These are phyloP conservation scores for Crepidotus variabilis DNA, from an alignment of 768 basidiomycete species.

Conservation along the genomic window DNA sequence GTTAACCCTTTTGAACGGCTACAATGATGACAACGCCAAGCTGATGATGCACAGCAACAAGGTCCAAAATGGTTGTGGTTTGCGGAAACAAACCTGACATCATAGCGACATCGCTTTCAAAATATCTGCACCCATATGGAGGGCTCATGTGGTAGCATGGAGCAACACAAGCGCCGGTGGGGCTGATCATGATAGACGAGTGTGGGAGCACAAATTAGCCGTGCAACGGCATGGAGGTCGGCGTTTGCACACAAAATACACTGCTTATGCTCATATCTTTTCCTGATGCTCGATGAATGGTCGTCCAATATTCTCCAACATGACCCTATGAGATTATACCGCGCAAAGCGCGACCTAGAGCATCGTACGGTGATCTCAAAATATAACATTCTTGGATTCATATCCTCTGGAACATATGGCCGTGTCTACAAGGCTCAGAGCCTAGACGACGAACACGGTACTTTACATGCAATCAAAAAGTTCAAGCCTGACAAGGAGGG, in stretches of 20 bases:
- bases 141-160: no score
- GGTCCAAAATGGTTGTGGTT: no score
- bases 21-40: no score
- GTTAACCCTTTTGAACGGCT: not conserved
- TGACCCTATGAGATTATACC: constrained; percentile 87
- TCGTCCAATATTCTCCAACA: constrained; percentile 41
- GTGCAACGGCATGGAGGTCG: no score
- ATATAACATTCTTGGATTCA: constrained; percentile 93
- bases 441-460: constrained; percentile 54
- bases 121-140: no score
- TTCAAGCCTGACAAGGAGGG: constrained; percentile 99
- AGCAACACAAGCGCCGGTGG: no score
- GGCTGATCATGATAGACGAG: no score
- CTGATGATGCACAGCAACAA: no score
- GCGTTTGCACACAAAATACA: no score
- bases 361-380: constrained; percentile 71
- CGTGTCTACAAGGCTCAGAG: constrained; percentile 97
- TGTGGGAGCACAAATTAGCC: no score
- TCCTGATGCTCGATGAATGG: constrained; percentile 26
- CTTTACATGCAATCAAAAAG: constrained; percentile 95
- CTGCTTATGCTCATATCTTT: not conserved
- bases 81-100: no score
- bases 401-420: constrained; percentile 97
- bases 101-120: no score
- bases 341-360: constrained; percentile 69